These are phyloP conservation scores for Prunus salicina DNA, from an alignment of 306 rosid genomes.

Conservation along the genomic window DNA sequence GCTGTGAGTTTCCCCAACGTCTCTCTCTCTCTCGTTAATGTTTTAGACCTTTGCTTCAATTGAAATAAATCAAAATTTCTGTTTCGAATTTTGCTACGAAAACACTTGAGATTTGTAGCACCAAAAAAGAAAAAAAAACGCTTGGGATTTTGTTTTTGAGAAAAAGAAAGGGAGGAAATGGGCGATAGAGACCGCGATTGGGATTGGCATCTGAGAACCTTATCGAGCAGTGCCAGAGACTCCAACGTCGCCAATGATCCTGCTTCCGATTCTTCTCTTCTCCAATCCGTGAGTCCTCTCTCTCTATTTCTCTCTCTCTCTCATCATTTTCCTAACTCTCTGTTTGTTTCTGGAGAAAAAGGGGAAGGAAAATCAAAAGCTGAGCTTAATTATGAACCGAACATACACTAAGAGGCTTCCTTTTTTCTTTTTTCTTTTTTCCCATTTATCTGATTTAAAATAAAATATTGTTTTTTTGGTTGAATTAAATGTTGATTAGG, in stretches of 20 bases:
- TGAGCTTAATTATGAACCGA: not conserved
- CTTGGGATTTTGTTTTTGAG: conserved; percentile 1
- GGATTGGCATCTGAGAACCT: conserved; percentile 76
- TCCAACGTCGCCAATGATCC: conserved; percentile 76
- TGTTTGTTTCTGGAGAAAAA: conserved; percentile 5
- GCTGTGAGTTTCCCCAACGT: too few species aligned
- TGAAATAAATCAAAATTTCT: not conserved
- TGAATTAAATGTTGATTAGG: conserved; percentile 35
- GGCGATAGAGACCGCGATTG: conserved; percentile 48
- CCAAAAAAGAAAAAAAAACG: not conserved
- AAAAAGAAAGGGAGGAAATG: conserved; percentile 29
- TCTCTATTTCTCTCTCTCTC: not conserved
- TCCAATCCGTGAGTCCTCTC: conserved; percentile 56
- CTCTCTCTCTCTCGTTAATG: too few species aligned
- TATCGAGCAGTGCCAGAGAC: conserved; percentile 71
- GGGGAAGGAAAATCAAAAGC: not conserved
- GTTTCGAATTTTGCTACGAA: not conserved
- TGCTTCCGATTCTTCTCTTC: conserved; percentile 77
- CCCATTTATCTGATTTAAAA: not conserved
- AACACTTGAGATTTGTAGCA: not conserved
- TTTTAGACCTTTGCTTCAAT: not conserved
- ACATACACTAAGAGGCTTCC: not conserved
- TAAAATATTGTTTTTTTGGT: not conserved
- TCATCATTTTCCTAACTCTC: conserved; percentile 4
- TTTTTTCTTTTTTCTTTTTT: too few species aligned